These are phyloP conservation scores for Periconia digitata DNA, from an alignment of 2,329 filamentous ascomycete species.

Conservation along the genomic window DNA sequence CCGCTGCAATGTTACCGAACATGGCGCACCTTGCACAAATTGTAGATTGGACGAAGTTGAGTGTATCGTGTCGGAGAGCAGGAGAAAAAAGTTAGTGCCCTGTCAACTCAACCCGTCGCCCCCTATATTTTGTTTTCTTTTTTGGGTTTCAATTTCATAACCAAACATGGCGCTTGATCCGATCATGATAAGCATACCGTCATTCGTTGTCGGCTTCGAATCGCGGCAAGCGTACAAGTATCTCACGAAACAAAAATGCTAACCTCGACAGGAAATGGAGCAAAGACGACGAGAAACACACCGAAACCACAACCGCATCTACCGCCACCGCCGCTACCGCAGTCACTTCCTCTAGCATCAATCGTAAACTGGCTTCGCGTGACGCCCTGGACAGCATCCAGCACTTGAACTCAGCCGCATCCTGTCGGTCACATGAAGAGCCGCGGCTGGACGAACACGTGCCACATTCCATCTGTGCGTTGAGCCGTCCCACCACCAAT, in stretches of 20 bases:
- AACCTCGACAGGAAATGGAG: constrained; percentile 44
- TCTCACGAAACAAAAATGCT: constrained; percentile 12
- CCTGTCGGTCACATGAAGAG: constrained; percentile 47
- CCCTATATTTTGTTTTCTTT: too few species aligned
- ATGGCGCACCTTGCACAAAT: constrained; percentile 82
- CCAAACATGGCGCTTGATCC: constrained; percentile 3
- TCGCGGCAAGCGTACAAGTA: neutral
- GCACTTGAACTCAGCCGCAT: constrained; percentile 30
- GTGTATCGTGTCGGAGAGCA: constrained; percentile 70
- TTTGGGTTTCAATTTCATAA: too few species aligned
- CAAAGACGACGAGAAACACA: constrained; percentile 44
- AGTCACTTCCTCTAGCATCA: constrained; percentile 22
- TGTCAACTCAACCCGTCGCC: constrained; percentile 25
- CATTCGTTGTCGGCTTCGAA: constrained; percentile 14
- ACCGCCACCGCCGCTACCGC: constrained; percentile 2
- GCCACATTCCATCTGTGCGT: constrained; percentile 66
- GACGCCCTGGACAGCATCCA: constrained; percentile 40
- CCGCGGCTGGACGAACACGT: constrained; percentile 59
- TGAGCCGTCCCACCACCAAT: neutral
- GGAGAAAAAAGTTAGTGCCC: constrained; percentile 75
- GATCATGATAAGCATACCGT: constrained; percentile 18
- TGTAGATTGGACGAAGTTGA: constrained; percentile 79
- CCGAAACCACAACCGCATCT: constrained; percentile 16
- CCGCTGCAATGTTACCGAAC: constrained; percentile 88
- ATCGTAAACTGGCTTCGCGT: constrained; percentile 43